These are phyloP conservation scores for thale cress (Arabidopsis thaliana) DNA, from an alignment of 345 rosid species.

Conservation along the genomic window DNA sequence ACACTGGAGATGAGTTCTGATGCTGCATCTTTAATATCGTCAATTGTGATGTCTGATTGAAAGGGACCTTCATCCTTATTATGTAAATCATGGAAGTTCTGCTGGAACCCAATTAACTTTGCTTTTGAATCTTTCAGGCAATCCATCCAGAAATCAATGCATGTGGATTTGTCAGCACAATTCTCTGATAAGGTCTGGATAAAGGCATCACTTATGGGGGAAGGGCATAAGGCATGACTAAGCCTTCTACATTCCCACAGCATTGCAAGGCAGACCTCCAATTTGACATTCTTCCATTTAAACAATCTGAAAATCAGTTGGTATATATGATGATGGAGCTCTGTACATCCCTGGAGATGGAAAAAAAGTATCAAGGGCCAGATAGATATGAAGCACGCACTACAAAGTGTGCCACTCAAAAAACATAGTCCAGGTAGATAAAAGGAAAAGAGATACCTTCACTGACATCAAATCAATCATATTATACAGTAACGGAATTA, in stretches of 20 bases:
- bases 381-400: constrained; percentile 9
- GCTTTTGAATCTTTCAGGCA: constrained; percentile 71
- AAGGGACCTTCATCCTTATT: constrained; percentile 41
- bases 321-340: constrained; percentile 55
- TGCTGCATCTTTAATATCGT: constrained; percentile 65
- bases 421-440: constrained; percentile 29
- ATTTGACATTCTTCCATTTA: constrained; percentile 55
- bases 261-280: constrained; percentile 61
- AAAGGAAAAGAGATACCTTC: constrained; percentile 58
- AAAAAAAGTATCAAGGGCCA: constrained; percentile 31
- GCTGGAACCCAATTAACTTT: constrained; percentile 65
- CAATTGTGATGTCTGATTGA: constrained; percentile 49
- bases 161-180: constrained; percentile 54
- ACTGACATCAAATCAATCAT: constrained; percentile 70
- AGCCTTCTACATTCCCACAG: constrained; percentile 88
- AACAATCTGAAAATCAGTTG: constrained; percentile 61
- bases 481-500: constrained; percentile 62
- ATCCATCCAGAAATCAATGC: constrained; percentile 66
- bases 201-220: constrained; percentile 72
- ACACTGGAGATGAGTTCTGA: constrained; percentile 68
- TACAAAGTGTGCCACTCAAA: constrained; percentile 12
- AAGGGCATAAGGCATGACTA: constrained; percentile 79
- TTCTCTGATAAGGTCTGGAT: constrained; percentile 52
- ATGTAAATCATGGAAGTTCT: constrained; percentile 54
- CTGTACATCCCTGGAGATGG: constrained; percentile 62